Evolutionary conservation across 495 filamentous ascomycete genomes (phyloP).

Genomic region (Aspergillus bertholletiae): DNA sequence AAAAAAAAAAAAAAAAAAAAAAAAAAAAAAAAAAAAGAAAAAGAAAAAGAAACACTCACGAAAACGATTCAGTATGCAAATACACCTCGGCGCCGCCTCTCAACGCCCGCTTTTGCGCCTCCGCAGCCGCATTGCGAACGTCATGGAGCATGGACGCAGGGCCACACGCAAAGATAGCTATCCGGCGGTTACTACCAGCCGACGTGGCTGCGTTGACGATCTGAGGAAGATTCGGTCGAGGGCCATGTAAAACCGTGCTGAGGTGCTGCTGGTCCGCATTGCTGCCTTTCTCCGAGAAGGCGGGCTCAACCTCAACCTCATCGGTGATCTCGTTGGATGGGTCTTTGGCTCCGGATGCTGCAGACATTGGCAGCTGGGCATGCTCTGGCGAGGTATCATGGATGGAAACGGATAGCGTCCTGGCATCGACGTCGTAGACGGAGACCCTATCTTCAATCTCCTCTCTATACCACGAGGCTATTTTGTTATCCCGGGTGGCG

Average conservation of each 20-base stretch:
- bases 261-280: neutral
- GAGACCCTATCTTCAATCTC: conserved; percentile 16
- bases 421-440: neutral
- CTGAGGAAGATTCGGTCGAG: conserved; percentile 35
- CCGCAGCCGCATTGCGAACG: conserved; percentile 46
- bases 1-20: too few species aligned
- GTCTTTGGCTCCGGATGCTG: conserved; percentile 14
- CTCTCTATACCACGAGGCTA: conserved; percentile 28
- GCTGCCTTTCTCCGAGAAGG: neutral
- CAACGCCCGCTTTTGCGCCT: conserved; percentile 38
- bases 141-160: conserved; percentile 48
- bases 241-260: neutral
- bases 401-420: conserved; percentile 19
- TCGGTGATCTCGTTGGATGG: neutral
- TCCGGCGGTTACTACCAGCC: conserved; percentile 17
- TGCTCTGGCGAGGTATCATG: conserved; percentile 23
- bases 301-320: neutral
- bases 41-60: conserved; percentile 21
- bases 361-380: conserved; percentile 18
- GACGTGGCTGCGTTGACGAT: conserved; percentile 25
- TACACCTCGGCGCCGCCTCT: conserved; percentile 43
- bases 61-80: conserved; percentile 52
- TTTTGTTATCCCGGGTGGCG: conserved; percentile 23
- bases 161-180: conserved; percentile 49
- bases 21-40: neutral